Percentiles rank a stretch among this genome's conserved stretches.
Conservation (phyloP, 202 grass and related monocot genomes). For the Carex arenaria region DNA sequence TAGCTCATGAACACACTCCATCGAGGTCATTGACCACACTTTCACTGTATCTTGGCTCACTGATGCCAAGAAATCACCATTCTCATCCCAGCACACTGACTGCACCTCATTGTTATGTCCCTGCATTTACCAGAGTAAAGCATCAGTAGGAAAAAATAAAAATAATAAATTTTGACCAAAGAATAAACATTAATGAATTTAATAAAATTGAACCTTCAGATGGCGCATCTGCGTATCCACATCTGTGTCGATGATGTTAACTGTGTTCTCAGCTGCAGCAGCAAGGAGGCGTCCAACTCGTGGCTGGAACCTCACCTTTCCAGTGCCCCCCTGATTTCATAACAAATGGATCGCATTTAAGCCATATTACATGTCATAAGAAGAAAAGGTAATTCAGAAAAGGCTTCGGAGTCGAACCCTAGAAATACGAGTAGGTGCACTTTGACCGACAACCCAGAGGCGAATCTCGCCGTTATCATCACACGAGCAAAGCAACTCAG, state of each 20-base stretch:
- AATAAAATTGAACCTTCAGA: slow-evolving; percentile 36
- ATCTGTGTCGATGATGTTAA: slow-evolving; percentile 81
- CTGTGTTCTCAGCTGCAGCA: slow-evolving; percentile 52
- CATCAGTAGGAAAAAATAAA: neutral
- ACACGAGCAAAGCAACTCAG: too few species aligned
- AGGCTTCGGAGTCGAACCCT: slow-evolving; percentile 40
- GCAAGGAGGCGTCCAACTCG: slow-evolving; percentile 65
- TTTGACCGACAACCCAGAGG: slow-evolving; percentile 62
- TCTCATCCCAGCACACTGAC: slow-evolving; percentile 89
- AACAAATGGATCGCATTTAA: slow-evolving; percentile 22
- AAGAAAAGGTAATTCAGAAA: neutral
- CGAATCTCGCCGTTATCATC: too few species aligned
- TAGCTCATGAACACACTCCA: slow-evolving; percentile 54
- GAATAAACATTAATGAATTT: neutral
- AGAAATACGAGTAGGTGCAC: slow-evolving; percentile 26
- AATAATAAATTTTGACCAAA: neutral
- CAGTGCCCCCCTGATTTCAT: slow-evolving; percentile 57
- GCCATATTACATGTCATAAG: neutral
- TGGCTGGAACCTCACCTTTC: slow-evolving; percentile 84
- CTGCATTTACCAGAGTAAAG: slow-evolving; percentile 36
- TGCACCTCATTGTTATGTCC: slow-evolving; percentile 63
- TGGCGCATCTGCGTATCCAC: slow-evolving; percentile 27
- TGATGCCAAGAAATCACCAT: slow-evolving; percentile 68
- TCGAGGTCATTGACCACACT: slow-evolving; percentile 61
- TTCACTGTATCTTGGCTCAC: slow-evolving; percentile 80